Evolutionary conservation across 495 filamentous ascomycete species (phyloP), one percentile per base, ranked within the genome.

Genomic region (Aspergillus cavernicola): DNA sequence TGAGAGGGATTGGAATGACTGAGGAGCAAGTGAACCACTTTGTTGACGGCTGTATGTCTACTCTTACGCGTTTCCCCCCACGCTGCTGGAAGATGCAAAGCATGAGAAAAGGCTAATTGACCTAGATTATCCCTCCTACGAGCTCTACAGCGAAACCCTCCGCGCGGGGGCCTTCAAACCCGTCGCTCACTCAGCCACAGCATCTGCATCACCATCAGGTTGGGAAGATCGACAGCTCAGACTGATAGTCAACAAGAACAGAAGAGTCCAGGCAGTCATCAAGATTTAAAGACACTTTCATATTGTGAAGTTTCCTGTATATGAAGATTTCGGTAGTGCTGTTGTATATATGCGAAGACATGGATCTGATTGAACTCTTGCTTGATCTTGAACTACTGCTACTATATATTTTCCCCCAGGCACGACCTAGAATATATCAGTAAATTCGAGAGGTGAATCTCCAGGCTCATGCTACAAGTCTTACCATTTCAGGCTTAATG

Each of bases 1-100:
- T 75, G 38, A 88, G 78, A 62, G 85, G 86, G 20, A 74, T 67
- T 13, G 91, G 89, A 28, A 96, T 96, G 92, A 88, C 81, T 3
- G 80, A 86, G 57, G 78, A 83, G 46, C 79, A 87, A 59, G 80
- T 88, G 32, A 73, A 78, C 38, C 66, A 79, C 24, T 88, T 88
- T 63, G 82, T 88, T 24, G 76, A 87, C 61, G 80, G 82, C 59
- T 88, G 84, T 86, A 64, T 46, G 82, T 74, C 10, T 5, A 9
- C 18, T 6, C 38, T 36, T 55, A 12, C 8, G 19, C n/a, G n/a
- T n/a, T n/a, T n/a, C n/a, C n/a, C n/a, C n/a, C n/a, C n/a, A n/a
- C n/a, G n/a, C n/a, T n/a, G n/a, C n/a, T n/a, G n/a, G n/a, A n/a
- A n/a, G n/a, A n/a, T n/a, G n/a, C n/a, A n/a, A n/a, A n/a, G n/a